Conservation (phyloP, 306 rosid species). For the Dalbergia cochinchinensis region DNA sequence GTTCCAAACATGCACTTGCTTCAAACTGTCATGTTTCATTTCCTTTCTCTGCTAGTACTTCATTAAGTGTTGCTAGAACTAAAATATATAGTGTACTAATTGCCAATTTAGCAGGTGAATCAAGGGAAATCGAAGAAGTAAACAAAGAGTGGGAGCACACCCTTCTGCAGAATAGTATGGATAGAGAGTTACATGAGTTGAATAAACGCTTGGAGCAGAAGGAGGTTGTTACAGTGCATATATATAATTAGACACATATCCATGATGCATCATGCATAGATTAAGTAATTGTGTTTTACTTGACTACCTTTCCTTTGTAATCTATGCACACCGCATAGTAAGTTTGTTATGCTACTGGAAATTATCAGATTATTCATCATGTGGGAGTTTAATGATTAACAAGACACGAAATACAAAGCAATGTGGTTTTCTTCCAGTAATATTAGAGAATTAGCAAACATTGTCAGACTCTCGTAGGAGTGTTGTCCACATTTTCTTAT, state of each 20-base stretch:
- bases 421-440: conserved; percentile 15
- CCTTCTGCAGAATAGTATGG: conserved; percentile 95
- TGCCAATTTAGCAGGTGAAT: conserved; percentile 71
- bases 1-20: conserved; percentile 36
- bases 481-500: conserved; percentile 28
- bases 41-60: conserved; percentile 33
- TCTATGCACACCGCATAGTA: background rate
- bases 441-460: conserved; percentile 25
- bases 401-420: conserved; percentile 22
- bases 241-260: conserved; percentile 30
- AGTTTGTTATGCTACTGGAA: conserved; percentile 33
- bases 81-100: conserved; percentile 38
- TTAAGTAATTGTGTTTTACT: conserved; percentile 16
- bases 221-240: conserved; percentile 67
- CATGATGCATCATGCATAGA: conserved; percentile 26
- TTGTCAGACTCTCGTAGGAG: conserved; percentile 1
- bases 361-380: conserved; percentile 33
- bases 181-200: conserved; percentile 91
- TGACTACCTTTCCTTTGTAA: conserved; percentile 4
- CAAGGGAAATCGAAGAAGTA: conserved; percentile 92
- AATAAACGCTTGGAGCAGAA: conserved; percentile 95
- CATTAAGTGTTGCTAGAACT: conserved; percentile 38
- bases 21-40: conserved; percentile 17
- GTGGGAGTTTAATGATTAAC: conserved; percentile 21
- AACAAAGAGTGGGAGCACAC: conserved; percentile 99